A percentile compares a stretch with the other conserved stretches of the same genome.
These are phyloP conservation scores for Penicillium riverlandense DNA, from an alignment of 495 filamentous ascomycete species.

Conservation along the genomic window DNA sequence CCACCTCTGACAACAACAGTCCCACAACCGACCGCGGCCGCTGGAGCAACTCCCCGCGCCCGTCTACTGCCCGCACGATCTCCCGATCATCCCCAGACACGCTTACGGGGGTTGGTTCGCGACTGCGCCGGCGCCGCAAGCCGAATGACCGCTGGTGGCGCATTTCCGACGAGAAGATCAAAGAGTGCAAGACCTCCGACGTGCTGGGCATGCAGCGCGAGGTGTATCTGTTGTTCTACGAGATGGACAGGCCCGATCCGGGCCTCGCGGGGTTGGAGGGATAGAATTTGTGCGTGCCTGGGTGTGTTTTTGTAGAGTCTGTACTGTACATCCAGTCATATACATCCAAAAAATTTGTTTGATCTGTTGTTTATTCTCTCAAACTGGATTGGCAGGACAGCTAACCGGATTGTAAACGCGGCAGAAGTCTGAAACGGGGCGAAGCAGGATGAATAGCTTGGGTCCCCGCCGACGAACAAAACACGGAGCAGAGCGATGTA, in stretches of 20 bases:
- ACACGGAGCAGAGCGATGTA: conserved; percentile 32
- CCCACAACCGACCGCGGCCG: conserved; percentile 20
- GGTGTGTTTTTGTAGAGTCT: neutral
- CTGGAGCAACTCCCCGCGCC: conserved; percentile 20
- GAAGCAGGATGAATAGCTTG: conserved; percentile 21
- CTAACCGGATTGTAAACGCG: neutral
- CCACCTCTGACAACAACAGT: conserved; percentile 19
- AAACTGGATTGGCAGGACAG: no score
- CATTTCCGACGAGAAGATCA: conserved; percentile 95
- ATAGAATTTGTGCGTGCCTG: neutral
- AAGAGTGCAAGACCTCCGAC: conserved; percentile 85
- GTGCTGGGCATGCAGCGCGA: conserved; percentile 91
- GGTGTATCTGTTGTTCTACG: conserved; percentile 95
- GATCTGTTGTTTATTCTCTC: no score
- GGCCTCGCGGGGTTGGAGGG: conserved; percentile 3
- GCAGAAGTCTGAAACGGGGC: no score
- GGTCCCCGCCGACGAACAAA: conserved; percentile 35
- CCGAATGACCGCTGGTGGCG: conserved; percentile 85
- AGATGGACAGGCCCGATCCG: conserved; percentile 51
- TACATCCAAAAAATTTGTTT: no score
- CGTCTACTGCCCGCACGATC: conserved; percentile 12
- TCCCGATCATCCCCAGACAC: conserved; percentile 17
- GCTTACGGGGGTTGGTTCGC: conserved; percentile 15
- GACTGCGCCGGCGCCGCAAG: conserved; percentile 50
- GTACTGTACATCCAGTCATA: neutral